Percentiles rank a stretch among this genome's conserved stretches.
Evolutionary conservation across 2,329 filamentous ascomycete species (phyloP).

Genomic region (Xylariaceae sp.): DNA sequence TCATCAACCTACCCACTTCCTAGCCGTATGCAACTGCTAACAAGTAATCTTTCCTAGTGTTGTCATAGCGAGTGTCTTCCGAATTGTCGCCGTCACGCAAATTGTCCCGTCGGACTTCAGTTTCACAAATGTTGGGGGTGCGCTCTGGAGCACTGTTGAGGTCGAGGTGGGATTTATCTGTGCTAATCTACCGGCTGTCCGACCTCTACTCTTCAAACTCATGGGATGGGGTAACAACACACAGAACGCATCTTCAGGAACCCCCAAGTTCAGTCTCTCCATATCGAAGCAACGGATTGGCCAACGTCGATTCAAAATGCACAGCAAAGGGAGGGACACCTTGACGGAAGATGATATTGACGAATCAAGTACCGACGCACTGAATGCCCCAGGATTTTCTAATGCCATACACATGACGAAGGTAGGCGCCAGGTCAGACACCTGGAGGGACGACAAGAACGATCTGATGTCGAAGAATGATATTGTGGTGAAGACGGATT

Average conservation of each 20-base stretch:
- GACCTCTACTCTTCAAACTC: constrained; percentile 24
- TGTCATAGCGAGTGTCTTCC: constrained; percentile 27
- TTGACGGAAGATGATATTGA: constrained; percentile 14
- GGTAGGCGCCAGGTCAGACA: constrained; percentile 6
- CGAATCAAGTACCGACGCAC: constrained; percentile 25
- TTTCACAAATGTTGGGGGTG: constrained; percentile 25
- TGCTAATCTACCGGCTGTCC: constrained; percentile 25
- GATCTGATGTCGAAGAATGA: constrained; percentile 18
- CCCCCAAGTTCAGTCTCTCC: constrained; percentile 22
- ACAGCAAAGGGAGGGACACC: constrained; percentile 18
- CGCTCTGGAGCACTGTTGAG: constrained; percentile 28
- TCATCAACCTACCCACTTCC: background rate
- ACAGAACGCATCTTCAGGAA: constrained; percentile 14
- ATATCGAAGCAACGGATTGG: constrained; percentile 19
- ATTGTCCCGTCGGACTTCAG: constrained; percentile 26
- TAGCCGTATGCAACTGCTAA: constrained; percentile 10
- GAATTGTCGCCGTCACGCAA: constrained; percentile 26
- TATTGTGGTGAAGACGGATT: constrained; percentile 27
- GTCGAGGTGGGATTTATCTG: constrained; percentile 29
- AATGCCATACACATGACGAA: constrained; percentile 14
- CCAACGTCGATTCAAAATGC: constrained; percentile 20
- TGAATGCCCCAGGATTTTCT: constrained; percentile 17
- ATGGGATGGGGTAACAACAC: constrained; percentile 19
- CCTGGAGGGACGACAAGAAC: constrained; percentile 7
- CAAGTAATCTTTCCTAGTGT: constrained; percentile 14